Conservation (phyloP, 208 protist species). For the Leishmania amazonensis region DNA sequence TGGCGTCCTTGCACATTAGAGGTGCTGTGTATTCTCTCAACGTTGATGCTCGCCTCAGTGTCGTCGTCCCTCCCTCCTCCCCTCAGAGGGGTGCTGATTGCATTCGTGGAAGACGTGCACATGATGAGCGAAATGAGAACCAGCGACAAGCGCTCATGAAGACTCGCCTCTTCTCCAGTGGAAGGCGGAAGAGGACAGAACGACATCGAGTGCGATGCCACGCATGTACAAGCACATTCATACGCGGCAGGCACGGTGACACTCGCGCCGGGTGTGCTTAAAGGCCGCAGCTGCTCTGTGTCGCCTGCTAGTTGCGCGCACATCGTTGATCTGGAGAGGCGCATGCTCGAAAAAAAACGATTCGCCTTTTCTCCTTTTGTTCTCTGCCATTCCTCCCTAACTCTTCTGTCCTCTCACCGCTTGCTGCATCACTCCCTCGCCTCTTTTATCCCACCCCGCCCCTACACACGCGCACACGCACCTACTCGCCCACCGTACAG, state of each 20-base stretch:
- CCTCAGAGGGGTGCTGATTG: neutral
- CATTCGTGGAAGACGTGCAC: neutral
- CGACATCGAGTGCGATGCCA: neutral
- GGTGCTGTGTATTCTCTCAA: neutral
- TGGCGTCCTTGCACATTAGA: neutral
- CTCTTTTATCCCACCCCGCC: neutral
- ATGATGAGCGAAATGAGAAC: neutral
- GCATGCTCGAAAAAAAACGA: neutral
- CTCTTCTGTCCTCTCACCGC: neutral
- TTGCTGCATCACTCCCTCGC: neutral
- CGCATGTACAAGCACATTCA: neutral
- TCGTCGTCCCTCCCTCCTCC: neutral
- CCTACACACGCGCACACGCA: neutral
- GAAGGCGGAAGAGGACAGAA: neutral
- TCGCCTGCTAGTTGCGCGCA: neutral
- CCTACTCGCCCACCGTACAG: neutral
- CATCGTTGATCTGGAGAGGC: neutral
- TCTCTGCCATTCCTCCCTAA: neutral
- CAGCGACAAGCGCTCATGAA: neutral
- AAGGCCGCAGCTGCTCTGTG: neutral
- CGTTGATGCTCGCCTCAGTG: neutral
- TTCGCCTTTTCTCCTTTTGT: no score
- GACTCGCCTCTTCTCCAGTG: neutral
- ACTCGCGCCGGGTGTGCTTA: neutral
- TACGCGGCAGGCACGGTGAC: neutral